Percentiles rank a stretch among this genome's conserved stretches.
These are phyloP conservation scores for Penicillium occitanis DNA, from an alignment of 2,329 filamentous ascomycete genomes.

Conservation along the genomic window DNA sequence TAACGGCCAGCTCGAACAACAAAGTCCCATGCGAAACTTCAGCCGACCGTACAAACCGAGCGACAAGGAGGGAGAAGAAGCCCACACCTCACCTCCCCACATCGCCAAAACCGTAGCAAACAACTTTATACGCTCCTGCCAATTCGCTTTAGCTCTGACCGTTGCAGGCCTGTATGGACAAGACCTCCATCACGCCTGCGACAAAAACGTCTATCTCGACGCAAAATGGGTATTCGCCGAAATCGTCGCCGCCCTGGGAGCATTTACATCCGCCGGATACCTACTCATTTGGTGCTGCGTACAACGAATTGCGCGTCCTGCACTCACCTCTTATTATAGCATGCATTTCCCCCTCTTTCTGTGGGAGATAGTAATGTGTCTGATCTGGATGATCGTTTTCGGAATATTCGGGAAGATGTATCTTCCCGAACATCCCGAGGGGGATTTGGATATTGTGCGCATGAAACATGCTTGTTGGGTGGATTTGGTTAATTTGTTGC, in stretches of 20 bases:
- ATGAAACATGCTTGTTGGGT: constrained; percentile 91
- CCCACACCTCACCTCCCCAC: constrained; percentile 18
- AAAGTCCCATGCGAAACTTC: no score
- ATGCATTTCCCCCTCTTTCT: constrained; percentile 51
- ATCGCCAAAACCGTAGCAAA: constrained; percentile 29
- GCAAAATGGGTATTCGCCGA: constrained; percentile 79
- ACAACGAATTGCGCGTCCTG: constrained; percentile 22
- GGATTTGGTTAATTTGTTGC: constrained; percentile 68
- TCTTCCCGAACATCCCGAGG: constrained; percentile 65
- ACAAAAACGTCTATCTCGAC: constrained; percentile 55
- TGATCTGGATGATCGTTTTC: constrained; percentile 80
- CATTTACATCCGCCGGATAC: constrained; percentile 65
- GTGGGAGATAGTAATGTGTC: constrained; percentile 70
- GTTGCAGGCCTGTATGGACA: constrained; percentile 76
- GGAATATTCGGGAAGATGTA: constrained; percentile 81
- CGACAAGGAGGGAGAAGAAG: no score
- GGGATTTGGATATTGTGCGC: constrained; percentile 62
- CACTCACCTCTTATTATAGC: constrained; percentile 29
- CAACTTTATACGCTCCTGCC: constrained; percentile 65
- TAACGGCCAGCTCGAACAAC: no score
- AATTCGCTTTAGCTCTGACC: constrained; percentile 73
- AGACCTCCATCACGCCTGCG: constrained; percentile 60
- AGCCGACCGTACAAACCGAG: no score
- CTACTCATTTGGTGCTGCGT: constrained; percentile 55
- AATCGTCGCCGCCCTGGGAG: constrained; percentile 65